phyloP scores from a whole-genome alignment of 2,329 filamentous ascomycete genomes.

The Ophiostoma australiae region DNA sequence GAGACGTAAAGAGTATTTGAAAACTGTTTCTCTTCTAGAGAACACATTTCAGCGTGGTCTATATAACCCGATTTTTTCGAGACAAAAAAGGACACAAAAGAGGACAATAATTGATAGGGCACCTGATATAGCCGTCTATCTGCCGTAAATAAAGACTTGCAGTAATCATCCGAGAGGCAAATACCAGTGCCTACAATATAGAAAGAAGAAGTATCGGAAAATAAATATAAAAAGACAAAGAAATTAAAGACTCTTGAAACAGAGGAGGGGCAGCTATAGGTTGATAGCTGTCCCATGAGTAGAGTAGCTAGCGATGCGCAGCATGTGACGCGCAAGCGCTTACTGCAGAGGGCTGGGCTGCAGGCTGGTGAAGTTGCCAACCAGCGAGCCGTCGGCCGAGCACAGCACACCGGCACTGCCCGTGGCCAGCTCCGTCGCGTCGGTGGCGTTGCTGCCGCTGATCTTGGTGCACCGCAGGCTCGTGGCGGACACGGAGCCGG shows the following conservation, averaged over 20 bases:
- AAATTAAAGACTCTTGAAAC: background rate
- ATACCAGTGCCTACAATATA: background rate
- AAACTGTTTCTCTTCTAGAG: background rate
- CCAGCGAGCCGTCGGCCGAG: background rate
- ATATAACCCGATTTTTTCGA: background rate
- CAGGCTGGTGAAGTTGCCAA: slow-evolving; percentile 27
- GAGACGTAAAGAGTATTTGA: background rate
- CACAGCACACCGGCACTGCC: slow-evolving; percentile 24
- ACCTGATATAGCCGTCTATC: background rate
- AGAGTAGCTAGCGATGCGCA: background rate
- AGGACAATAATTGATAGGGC: background rate
- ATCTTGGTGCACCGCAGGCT: slow-evolving; percentile 21
- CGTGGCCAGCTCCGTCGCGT: slow-evolving; percentile 4
- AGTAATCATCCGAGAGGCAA: background rate
- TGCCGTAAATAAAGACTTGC: background rate
- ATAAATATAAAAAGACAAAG: background rate
- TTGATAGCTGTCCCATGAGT: background rate
- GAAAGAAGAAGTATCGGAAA: background rate
- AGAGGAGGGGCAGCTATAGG: background rate
- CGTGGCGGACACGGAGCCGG: slow-evolving; percentile 21
- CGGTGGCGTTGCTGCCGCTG: slow-evolving; percentile 13
- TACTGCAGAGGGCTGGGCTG: slow-evolving; percentile 26
- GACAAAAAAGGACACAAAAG: background rate
- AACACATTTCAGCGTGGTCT: background rate
- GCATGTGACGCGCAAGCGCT: background rate